Evolutionary conservation across 2,329 filamentous ascomycete genomes (phyloP).

Genomic region (Scedosporium apiospermum): DNA sequence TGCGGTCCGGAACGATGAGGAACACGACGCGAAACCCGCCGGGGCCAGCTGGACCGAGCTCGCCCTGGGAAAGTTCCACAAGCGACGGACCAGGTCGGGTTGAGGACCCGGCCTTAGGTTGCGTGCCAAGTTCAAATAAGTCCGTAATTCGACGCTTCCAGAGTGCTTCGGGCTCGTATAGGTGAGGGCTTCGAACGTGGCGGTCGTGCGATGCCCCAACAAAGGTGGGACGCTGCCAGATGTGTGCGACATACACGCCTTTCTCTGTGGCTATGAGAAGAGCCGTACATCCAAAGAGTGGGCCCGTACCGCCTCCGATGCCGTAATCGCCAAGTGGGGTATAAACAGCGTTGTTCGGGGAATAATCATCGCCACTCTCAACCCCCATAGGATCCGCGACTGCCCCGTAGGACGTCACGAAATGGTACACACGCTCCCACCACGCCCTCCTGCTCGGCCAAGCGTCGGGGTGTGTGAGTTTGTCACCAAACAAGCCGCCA

Average conservation of each 20-base stretch:
- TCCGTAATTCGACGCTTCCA: neutral
- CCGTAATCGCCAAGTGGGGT: neutral
- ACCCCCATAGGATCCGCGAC: neutral
- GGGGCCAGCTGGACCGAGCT: neutral
- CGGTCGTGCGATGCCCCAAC: neutral
- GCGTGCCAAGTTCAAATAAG: neutral
- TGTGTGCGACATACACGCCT: constrained; percentile 1
- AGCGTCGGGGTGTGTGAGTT: neutral
- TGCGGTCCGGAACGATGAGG: neutral
- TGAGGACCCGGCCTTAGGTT: neutral
- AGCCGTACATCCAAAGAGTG: neutral
- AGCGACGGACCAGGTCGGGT: neutral
- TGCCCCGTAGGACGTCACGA: constrained; percentile 12
- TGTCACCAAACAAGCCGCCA: neutral
- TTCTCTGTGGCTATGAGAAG: neutral
- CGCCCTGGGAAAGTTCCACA: neutral
- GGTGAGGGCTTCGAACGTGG: neutral
- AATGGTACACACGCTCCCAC: constrained; percentile 28
- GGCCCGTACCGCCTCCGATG: neutral
- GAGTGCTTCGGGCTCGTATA: neutral
- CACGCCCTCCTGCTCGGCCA: neutral
- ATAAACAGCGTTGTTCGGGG: neutral
- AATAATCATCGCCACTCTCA: neutral
- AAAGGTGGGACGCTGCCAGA: constrained; percentile 5
- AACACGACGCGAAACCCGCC: neutral